phyloP scores from a whole-genome alignment of 345 rosid species.

The Boechera retrofracta region DNA sequence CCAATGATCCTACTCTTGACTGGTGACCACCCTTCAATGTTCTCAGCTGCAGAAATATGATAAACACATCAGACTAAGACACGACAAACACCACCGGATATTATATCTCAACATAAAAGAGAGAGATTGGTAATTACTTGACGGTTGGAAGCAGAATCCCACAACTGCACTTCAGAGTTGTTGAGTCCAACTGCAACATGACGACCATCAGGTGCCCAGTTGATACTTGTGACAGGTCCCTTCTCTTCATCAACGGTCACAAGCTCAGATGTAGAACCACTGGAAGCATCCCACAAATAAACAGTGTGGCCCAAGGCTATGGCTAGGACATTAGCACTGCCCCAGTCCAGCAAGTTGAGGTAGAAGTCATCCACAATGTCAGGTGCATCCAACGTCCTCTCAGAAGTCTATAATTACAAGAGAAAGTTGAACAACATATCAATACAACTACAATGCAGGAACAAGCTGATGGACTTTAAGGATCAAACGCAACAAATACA shows the following conservation, averaged over 20 bases:
- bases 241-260: conserved; percentile 54
- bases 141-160: conserved; percentile 39
- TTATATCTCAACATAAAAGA: not conserved
- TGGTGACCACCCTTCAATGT: conserved; percentile 52
- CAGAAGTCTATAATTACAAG: conserved; percentile 30
- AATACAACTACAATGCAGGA: conserved; percentile 24
- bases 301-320: conserved; percentile 48
- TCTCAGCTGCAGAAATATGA: conserved; percentile 20
- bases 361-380: conserved; percentile 48
- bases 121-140: conserved; percentile 13
- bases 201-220: conserved; percentile 50
- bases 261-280: conserved; percentile 55
- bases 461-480: not conserved
- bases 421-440: not conserved
- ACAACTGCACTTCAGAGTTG: conserved; percentile 43
- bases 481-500: not conserved
- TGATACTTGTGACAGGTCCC: conserved; percentile 46
- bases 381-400: conserved; percentile 50
- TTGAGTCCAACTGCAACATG: conserved; percentile 42
- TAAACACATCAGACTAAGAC: not conserved
- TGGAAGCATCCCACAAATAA: conserved; percentile 60
- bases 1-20: conserved; percentile 52
- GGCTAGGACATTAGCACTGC: conserved; percentile 47
- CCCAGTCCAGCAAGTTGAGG: conserved; percentile 50
- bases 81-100: not conserved